A percentile compares a stretch with the other conserved stretches of the same genome.
phyloP scores from a whole-genome alignment of 2,329 filamentous ascomycete genomes.

The Xylaria sp. region DNA sequence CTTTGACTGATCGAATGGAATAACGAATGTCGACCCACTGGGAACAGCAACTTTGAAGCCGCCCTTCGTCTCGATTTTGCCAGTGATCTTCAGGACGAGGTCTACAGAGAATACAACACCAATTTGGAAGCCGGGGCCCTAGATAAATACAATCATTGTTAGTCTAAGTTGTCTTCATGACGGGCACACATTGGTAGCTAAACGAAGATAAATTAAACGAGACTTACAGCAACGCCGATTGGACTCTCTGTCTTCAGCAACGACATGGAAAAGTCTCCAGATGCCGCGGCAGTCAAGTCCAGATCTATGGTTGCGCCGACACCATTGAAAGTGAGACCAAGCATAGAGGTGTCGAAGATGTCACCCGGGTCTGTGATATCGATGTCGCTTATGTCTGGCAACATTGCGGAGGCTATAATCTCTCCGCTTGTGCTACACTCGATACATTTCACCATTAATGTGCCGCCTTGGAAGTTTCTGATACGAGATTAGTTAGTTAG shows the following conservation, averaged over 20 bases:
- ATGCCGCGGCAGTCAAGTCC: conserved; percentile 32
- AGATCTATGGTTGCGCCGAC: conserved; percentile 45
- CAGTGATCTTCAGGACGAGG: conserved; percentile 41
- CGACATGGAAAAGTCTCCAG: conserved; percentile 41
- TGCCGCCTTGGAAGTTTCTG: conserved; percentile 32
- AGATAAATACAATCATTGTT: neutral
- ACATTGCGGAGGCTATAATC: conserved; percentile 41
- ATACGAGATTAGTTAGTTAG: neutral
- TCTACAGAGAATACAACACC: conserved; percentile 45
- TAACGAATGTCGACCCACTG: conserved; percentile 43
- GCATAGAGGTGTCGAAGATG: conserved; percentile 42
- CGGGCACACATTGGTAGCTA: neutral
- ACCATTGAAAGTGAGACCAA: conserved; percentile 45
- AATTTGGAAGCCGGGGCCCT: conserved; percentile 45
- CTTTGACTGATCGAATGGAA: conserved; percentile 41
- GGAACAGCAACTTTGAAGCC: conserved; percentile 46
- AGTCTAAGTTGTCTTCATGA: neutral
- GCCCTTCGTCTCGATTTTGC: conserved; percentile 40
- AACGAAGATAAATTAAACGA: neutral
- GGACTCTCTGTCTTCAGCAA: conserved; percentile 42
- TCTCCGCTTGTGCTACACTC: conserved; percentile 44
- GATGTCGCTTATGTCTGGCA: conserved; percentile 45
- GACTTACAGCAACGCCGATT: conserved; percentile 44
- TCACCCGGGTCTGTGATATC: conserved; percentile 41
- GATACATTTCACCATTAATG: conserved; percentile 42